phyloP scores from a whole-genome alignment of 257 asterid species.

The Solanum medicagineum region DNA sequence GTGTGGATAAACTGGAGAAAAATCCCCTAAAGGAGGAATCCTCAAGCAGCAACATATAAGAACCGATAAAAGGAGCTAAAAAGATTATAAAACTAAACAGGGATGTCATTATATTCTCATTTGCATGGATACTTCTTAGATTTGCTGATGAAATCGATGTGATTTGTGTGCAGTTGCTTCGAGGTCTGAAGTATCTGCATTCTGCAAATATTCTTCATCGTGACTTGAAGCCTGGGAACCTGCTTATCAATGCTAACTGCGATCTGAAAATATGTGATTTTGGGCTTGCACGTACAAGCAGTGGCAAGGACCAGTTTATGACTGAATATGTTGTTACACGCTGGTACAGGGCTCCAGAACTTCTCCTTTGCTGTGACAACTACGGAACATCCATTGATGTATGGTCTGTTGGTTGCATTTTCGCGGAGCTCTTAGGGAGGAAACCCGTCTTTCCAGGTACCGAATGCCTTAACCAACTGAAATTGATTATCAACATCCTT shows the following conservation, averaged over 20 bases:
- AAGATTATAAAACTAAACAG: background rate
- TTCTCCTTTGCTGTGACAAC: slow-evolving; percentile 55
- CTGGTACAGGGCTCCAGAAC: slow-evolving; percentile 64
- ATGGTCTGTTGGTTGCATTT: slow-evolving; percentile 62
- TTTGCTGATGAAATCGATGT: background rate
- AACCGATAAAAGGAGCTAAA: background rate
- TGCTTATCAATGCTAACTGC: slow-evolving; percentile 48
- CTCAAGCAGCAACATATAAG: background rate
- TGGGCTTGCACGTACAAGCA: slow-evolving; percentile 52
- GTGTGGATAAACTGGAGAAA: background rate
- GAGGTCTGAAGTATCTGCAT: slow-evolving; percentile 56
- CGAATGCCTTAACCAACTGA: slow-evolving; percentile 55
- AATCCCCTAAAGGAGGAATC: background rate
- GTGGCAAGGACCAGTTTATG: slow-evolving; percentile 47
- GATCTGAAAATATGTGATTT: slow-evolving; percentile 52
- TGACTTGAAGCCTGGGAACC: slow-evolving; percentile 56
- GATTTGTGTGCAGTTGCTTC: slow-evolving; percentile 27
- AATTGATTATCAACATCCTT: slow-evolving; percentile 39
- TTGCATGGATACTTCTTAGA: background rate
- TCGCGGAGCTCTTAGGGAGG: slow-evolving; percentile 55
- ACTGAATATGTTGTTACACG: slow-evolving; percentile 59
- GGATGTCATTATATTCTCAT: background rate
- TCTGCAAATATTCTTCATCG: slow-evolving; percentile 60
- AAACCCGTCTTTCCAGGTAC: slow-evolving; percentile 57
- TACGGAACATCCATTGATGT: slow-evolving; percentile 54